A percentile compares a stretch with the other conserved stretches of the same genome.
phyloP scores from a whole-genome alignment of 345 rosid species.

The Capsella bursapastoris region DNA sequence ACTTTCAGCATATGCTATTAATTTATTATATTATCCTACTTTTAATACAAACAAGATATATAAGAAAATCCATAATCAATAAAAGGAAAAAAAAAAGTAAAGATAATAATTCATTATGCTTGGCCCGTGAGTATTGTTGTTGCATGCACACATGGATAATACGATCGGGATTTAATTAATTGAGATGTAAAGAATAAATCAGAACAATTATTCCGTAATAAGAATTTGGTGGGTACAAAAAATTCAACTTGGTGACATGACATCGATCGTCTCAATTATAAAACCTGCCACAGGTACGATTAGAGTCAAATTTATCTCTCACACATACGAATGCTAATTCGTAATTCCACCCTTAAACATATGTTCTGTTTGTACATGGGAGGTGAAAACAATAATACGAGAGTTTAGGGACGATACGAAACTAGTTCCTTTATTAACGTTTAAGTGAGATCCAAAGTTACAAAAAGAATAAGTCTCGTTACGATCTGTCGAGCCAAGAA shows the following conservation, averaged over 20 bases:
- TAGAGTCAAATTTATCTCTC: no score
- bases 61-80: background rate
- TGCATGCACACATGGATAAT: slow-evolving; percentile 20
- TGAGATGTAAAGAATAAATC: background rate
- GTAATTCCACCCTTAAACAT: no score
- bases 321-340: no score
- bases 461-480: no score
- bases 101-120: background rate
- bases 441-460: no score
- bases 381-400: no score
- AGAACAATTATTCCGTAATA: slow-evolving; percentile 18
- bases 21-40: background rate
- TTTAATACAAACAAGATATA: slow-evolving; percentile 21
- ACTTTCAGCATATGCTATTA: background rate
- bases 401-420: no score
- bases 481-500: no score
- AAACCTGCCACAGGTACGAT: no score
- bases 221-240: background rate
- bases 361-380: no score
- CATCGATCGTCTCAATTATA: no score
- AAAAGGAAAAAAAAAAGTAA: background rate
- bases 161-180: slow-evolving; percentile 1
- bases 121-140: slow-evolving; percentile 11
- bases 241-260: background rate
- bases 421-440: no score